These are phyloP conservation scores for Chloranthus sessilifolius DNA, from an alignment of 164 flowering plant genomes.

Conservation along the genomic window DNA sequence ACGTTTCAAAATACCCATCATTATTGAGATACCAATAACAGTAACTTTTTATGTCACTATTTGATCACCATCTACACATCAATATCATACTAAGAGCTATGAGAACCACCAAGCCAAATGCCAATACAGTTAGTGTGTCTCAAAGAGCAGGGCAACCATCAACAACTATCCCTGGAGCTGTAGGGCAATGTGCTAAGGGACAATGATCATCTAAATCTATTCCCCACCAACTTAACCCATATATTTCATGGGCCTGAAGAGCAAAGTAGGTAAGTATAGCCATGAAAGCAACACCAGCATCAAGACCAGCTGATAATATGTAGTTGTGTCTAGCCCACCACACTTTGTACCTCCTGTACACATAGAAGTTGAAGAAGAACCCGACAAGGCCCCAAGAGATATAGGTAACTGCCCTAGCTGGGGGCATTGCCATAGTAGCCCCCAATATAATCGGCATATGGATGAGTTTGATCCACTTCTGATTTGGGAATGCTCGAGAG, in stretches of 20 bases:
- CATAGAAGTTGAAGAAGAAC: slow-evolving; percentile 39
- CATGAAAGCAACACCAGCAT: slow-evolving; percentile 66
- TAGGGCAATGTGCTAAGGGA: slow-evolving; percentile 54
- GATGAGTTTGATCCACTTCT: slow-evolving; percentile 49
- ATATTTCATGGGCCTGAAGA: slow-evolving; percentile 25
- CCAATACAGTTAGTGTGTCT: background rate
- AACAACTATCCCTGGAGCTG: slow-evolving; percentile 34
- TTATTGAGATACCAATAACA: too few relatives aligned
- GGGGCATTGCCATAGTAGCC: slow-evolving; percentile 36
- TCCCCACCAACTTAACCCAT: slow-evolving; percentile 62
- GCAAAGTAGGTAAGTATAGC: slow-evolving; percentile 33
- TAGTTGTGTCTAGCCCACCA: slow-evolving; percentile 86
- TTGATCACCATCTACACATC: too few relatives aligned
- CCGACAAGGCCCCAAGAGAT: slow-evolving; percentile 49
- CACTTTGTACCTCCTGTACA: slow-evolving; percentile 37
- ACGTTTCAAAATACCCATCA: too few relatives aligned
- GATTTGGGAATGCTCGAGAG: slow-evolving; percentile 32
- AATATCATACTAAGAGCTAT: too few relatives aligned
- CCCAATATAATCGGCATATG: slow-evolving; percentile 54
- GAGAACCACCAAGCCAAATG: background rate
- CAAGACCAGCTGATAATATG: slow-evolving; percentile 57
- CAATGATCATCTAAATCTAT: slow-evolving; percentile 37
- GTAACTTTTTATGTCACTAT: too few relatives aligned
- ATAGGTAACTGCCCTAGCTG: slow-evolving; percentile 47
- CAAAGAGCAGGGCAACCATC: slow-evolving; percentile 7